Evolutionary conservation across 2,329 filamentous ascomycete species (phyloP).

Genomic region (Ophiocordyceps camponoti-rufipedis): DNA sequence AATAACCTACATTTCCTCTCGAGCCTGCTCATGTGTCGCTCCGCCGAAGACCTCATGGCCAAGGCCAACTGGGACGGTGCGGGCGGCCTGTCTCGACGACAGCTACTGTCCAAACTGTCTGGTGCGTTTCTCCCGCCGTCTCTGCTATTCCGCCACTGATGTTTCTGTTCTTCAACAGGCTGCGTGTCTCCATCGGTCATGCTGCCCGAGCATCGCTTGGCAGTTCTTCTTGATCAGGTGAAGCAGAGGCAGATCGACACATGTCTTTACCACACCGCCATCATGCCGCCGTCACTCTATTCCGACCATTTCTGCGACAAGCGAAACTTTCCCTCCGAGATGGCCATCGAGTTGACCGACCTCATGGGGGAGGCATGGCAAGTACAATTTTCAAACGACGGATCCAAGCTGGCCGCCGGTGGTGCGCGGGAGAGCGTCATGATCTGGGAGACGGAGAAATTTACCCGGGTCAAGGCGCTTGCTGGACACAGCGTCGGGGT

Average conservation of each 20-base stretch:
- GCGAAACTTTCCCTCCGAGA: constrained; percentile 58
- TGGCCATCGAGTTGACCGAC: constrained; percentile 50
- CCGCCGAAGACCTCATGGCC: constrained; percentile 54
- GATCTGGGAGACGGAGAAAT: constrained; percentile 65
- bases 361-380: constrained; percentile 82
- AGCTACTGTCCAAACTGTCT: constrained; percentile 64
- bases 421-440: constrained; percentile 58
- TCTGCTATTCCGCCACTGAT: not conserved
- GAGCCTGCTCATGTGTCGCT: constrained; percentile 76
- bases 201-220: constrained; percentile 83
- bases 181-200: constrained; percentile 93
- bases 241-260: constrained; percentile 68
- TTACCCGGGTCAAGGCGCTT: constrained; percentile 43
- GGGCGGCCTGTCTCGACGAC: constrained; percentile 51
- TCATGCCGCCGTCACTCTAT: constrained; percentile 65
- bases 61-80: constrained; percentile 80
- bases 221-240: constrained; percentile 62
- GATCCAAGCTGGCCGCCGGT: constrained; percentile 63
- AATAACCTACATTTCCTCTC: constrained; percentile 66
- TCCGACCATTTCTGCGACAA: constrained; percentile 73
- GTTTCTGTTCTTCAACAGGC: constrained; percentile 24
- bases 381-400: constrained; percentile 77
- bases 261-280: constrained; percentile 79
- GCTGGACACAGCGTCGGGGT: constrained; percentile 52
- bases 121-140: constrained; percentile 31